phyloP scores from a whole-genome alignment of 176 grass and related monocot species.

The Otatea glauca region DNA sequence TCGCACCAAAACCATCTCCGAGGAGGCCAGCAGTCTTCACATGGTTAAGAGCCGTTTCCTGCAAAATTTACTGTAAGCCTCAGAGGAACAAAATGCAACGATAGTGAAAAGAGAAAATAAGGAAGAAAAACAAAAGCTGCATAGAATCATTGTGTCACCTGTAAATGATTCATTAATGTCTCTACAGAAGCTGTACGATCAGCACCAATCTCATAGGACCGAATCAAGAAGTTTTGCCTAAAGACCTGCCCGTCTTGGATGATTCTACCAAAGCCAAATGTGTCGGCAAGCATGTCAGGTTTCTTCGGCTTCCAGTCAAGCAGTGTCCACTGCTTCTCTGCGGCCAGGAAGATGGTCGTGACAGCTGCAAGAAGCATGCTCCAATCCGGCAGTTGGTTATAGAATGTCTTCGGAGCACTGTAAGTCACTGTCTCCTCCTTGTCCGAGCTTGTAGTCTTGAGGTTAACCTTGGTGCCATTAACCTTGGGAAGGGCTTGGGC shows the following conservation, averaged over 20 bases:
- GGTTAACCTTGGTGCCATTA: constrained; percentile 71
- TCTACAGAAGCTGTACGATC: constrained; percentile 97
- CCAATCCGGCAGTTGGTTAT: constrained; percentile 96
- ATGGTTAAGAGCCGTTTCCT: constrained; percentile 99
- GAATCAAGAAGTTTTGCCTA: constrained; percentile 93
- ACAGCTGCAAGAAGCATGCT: constrained; percentile 96
- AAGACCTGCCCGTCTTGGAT: constrained; percentile 88
- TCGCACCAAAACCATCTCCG: constrained; percentile 92
- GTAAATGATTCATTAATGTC: constrained; percentile 99
- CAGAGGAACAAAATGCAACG: constrained; percentile 20
- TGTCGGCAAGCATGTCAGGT: constrained; percentile 96
- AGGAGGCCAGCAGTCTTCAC: constrained; percentile 87
- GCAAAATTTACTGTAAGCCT: constrained; percentile 36
- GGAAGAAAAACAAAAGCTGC: constrained; percentile 11
- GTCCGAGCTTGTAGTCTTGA: constrained; percentile 48
- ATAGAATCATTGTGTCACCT: constrained; percentile 55
- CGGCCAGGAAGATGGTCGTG: constrained; percentile 92
- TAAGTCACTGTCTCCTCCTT: constrained; percentile 49
- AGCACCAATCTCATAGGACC: constrained; percentile 96
- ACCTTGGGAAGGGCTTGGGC: constrained; percentile 86
- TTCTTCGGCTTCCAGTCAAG: constrained; percentile 93
- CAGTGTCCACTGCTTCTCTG: constrained; percentile 95
- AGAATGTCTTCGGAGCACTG: constrained; percentile 74
- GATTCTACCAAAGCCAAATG: constrained; percentile 85
- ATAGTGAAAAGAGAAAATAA: background rate